These are phyloP conservation scores for Leccinum subspadiceum DNA, from an alignment of 1,284 basidiomycete genomes.

Conservation along the genomic window DNA sequence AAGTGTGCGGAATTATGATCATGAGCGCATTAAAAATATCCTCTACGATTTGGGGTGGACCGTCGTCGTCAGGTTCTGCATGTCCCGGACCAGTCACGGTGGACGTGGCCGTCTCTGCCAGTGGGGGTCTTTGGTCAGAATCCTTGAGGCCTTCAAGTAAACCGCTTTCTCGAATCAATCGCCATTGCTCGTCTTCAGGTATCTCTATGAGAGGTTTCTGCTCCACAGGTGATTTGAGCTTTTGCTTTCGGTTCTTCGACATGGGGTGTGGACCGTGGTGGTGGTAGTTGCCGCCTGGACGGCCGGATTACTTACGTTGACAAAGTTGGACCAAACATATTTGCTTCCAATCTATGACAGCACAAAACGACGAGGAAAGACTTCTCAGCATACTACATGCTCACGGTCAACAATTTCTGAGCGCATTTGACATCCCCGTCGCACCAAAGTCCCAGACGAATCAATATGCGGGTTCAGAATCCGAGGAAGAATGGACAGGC, in stretches of 20 bases:
- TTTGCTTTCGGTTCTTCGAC: constrained; percentile 40
- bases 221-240: constrained; percentile 18
- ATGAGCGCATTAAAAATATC: constrained; percentile 65
- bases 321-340: constrained; percentile 8
- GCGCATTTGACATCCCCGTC: constrained; percentile 45
- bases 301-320: not conserved
- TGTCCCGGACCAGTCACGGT: constrained; percentile 13
- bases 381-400: constrained; percentile 59
- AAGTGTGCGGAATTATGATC: constrained; percentile 68
- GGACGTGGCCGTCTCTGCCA: not conserved
- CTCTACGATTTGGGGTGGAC: constrained; percentile 50
- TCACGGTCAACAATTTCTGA: constrained; percentile 63
- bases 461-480: constrained; percentile 11
- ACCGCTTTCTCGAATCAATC: constrained; percentile 66
- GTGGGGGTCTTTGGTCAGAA: constrained; percentile 3
- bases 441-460: constrained; percentile 30
- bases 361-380: constrained; percentile 30
- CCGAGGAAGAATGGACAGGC: constrained; percentile 38
- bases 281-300: not conserved
- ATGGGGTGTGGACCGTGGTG: constrained; percentile 20
- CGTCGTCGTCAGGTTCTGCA: constrained; percentile 29
- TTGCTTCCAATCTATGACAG: constrained; percentile 11
- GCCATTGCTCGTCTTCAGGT: constrained; percentile 73
- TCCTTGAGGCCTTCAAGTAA: constrained; percentile 48
- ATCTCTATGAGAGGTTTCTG: constrained; percentile 44